Conservation (phyloP, 495 filamentous ascomycete genomes). For the Delitschia confertaspora region DNA sequence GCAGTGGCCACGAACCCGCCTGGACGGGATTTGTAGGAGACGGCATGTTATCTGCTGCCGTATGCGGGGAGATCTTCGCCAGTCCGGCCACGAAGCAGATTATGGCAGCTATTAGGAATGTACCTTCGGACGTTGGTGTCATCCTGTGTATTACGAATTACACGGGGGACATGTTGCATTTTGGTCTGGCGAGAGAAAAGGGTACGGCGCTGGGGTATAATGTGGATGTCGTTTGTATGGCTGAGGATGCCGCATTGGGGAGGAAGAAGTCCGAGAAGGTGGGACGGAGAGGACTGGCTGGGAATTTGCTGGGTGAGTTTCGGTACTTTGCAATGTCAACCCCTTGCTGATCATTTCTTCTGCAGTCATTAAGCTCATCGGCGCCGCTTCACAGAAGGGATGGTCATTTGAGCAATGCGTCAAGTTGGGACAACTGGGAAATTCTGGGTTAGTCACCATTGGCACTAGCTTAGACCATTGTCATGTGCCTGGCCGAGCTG, state of each 20-base stretch:
- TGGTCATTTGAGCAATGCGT: conserved; percentile 47
- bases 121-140: conserved; percentile 48
- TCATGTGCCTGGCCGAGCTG: conserved; percentile 51
- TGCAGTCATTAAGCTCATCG: conserved; percentile 33
- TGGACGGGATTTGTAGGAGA: conserved; percentile 56
- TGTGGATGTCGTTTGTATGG: conserved; percentile 49
- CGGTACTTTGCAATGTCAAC: not conserved
- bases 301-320: conserved; percentile 37
- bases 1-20: conserved; percentile 54
- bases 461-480: conserved; percentile 54
- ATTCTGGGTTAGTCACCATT: conserved; percentile 49
- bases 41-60: conserved; percentile 52
- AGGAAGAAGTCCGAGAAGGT: conserved; percentile 46
- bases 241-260: conserved; percentile 55
- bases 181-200: conserved; percentile 55
- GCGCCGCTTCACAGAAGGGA: conserved; percentile 29
- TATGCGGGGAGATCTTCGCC: conserved; percentile 54
- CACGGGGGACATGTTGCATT: conserved; percentile 57
- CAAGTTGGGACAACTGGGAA: conserved; percentile 46
- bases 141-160: conserved; percentile 60
- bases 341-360: not conserved
- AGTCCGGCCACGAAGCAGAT: conserved; percentile 55
- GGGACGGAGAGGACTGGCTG: conserved; percentile 50
- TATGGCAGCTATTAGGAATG: conserved; percentile 47
- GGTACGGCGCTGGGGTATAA: conserved; percentile 46